Base-by-base conservation (phyloP, 2,329 filamentous ascomycete species). In the Arthrobotrys megalospora region DNA sequence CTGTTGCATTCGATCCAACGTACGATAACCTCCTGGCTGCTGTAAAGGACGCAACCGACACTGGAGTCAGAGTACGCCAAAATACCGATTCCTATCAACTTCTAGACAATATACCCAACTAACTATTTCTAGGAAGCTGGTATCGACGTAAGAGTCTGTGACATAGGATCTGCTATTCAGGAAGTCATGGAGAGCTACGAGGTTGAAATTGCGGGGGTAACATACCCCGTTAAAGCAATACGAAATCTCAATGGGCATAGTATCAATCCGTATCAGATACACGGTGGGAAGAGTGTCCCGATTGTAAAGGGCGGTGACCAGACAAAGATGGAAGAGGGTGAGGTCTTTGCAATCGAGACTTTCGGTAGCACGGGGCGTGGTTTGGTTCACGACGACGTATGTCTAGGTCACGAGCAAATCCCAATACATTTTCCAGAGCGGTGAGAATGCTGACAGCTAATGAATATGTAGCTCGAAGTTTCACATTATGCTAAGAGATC, bases 251-350 rank as follows among this genome's bases (percentile, higher is more conserved):
- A 92, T 83, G 94, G 93, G 8, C 94, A 97, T 86, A 95, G 92
- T 81, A 97, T 97, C 83, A 88, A 93, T 71, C 94, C 90, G 79
- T 96, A 94, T 86, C 91, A 90, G 84, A 97, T 97, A 82, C 94
- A 97, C 85, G 94, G 94, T 73, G 92, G 90, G 82, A 97, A 97
- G 88, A 94, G 92, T 81, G 93, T 97, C 64, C 95, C 94, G 0
- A 97, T 97, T 82, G 93, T 97, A 80, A 97, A 97, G 87, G 91
- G 90, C 79, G 89, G 89, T 79, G 93, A 97, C 83, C 90, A 91
- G 84, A 96, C 93, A 65, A 97, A 97, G 88, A 98, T 98, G 95
- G 94, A 97, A 86, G 95, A 97, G 85, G 94, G 94, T 48, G 94
- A 98, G 83, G 91, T 94, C 16, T 98, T 96, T 84, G 94, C 94